A percentile compares a stretch with the other conserved stretches of the same genome.
These are phyloP conservation scores for Dimocarpus longan DNA, from an alignment of 345 rosid genomes.

Conservation along the genomic window DNA sequence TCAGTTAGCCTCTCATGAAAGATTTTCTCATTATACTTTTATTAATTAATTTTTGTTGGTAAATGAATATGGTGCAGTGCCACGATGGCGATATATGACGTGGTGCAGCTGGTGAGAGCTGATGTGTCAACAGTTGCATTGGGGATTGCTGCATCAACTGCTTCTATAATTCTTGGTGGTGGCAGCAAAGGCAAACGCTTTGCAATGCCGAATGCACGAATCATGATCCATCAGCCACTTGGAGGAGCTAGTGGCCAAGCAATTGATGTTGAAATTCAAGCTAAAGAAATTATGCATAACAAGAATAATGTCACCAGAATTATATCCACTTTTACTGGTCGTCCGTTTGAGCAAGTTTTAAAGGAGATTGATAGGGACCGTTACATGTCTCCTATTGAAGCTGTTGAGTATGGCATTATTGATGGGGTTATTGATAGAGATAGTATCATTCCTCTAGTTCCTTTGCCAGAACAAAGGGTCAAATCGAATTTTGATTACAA, in stretches of 20 bases:
- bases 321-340: conserved; percentile 72
- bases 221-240: conserved; percentile 94
- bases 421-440: conserved; percentile 94
- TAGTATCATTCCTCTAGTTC: conserved; percentile 74
- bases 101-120: conserved; percentile 85
- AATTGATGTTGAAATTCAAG: conserved; percentile 83
- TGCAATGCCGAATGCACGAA: conserved; percentile 93
- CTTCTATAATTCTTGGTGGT: conserved; percentile 89
- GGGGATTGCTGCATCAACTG: conserved; percentile 90
- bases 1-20: too few species aligned
- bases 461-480: conserved; percentile 72
- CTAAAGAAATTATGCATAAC: conserved; percentile 85
- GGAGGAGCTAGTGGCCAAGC: conserved; percentile 96
- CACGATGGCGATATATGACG: conserved; percentile 93
- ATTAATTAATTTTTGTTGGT: too few species aligned
- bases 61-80: conserved; percentile 49
- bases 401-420: conserved; percentile 89
- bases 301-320: conserved; percentile 70
- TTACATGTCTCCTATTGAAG: conserved; percentile 94
- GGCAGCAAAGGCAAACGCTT: conserved; percentile 95
- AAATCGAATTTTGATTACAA: conserved; percentile 57
- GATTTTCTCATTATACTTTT: too few species aligned
- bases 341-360: conserved; percentile 72
- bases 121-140: conserved; percentile 89
- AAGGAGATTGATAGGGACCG: conserved; percentile 86